These are phyloP conservation scores for Diplodia scrobiculata DNA, from an alignment of 2,329 filamentous ascomycete genomes.

Conservation along the genomic window DNA sequence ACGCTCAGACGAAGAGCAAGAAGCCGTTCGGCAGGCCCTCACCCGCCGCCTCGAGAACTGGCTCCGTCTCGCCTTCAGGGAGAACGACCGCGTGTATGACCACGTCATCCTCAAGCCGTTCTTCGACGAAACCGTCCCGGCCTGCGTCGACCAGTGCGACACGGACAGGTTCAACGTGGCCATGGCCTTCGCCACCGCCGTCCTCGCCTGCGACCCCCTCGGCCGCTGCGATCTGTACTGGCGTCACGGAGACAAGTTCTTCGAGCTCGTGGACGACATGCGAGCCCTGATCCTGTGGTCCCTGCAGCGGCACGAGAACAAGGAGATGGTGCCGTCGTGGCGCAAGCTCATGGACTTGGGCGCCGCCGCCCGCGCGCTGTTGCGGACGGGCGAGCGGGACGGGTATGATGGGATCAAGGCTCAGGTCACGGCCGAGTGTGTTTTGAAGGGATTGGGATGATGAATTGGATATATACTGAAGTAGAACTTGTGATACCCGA, in stretches of 20 bases:
- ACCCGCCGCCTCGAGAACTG: background rate
- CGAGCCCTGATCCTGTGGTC: background rate
- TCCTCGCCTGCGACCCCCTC: conserved; percentile 3
- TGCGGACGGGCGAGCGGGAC: background rate
- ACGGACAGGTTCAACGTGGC: background rate
- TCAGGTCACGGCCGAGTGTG: background rate
- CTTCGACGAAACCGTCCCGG: conserved; percentile 6
- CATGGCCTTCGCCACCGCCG: conserved; percentile 15
- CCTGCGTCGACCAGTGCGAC: background rate
- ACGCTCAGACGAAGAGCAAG: background rate
- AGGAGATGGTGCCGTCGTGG: background rate
- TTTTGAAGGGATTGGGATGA: background rate
- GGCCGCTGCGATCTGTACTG: background rate
- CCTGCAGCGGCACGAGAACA: background rate
- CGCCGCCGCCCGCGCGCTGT: background rate
- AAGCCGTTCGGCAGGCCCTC: background rate
- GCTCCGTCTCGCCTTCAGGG: conserved; percentile 3
- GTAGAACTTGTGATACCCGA: too few species aligned
- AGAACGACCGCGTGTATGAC: conserved; percentile 10
- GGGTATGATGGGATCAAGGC: conserved; percentile 5
- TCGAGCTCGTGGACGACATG: conserved; percentile 10
- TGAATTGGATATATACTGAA: background rate
- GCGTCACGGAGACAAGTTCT: background rate
- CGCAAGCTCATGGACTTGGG: conserved; percentile 8
- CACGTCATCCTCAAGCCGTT: conserved; percentile 5